phyloP scores from a whole-genome alignment of 1,139 yeast species.

The Pichia sp. region DNA sequence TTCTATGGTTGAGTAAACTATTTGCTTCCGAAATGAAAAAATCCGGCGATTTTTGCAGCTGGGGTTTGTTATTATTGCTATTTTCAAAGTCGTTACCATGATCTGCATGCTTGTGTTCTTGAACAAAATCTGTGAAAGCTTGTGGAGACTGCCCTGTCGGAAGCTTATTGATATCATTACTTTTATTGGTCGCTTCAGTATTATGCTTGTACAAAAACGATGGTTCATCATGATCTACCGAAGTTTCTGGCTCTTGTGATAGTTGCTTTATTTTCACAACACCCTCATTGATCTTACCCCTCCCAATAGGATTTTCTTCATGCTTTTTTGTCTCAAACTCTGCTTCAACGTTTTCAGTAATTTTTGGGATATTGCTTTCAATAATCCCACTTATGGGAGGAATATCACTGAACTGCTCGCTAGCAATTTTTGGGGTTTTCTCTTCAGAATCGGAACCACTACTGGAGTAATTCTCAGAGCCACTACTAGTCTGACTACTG shows the following conservation, averaged over 20 bases:
- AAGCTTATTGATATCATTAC: neutral
- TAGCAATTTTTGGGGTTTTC: neutral
- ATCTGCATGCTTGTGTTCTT: neutral
- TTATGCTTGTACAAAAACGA: neutral
- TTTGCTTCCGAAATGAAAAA: slow-evolving; percentile 11
- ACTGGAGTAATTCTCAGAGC: neutral
- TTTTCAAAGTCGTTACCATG: too few relatives aligned
- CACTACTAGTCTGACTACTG: neutral
- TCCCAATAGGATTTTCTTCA: neutral
- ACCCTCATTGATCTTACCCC: neutral
- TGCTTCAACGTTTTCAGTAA: neutral
- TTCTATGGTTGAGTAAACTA: slow-evolving; percentile 13
- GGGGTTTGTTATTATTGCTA: neutral
- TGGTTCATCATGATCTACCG: neutral
- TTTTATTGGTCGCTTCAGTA: neutral
- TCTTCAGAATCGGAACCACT: neutral
- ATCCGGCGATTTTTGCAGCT: neutral
- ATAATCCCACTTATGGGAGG: neutral
- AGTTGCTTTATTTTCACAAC: neutral
- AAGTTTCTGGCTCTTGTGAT: neutral
- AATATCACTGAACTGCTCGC: neutral
- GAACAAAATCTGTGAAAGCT: neutral
- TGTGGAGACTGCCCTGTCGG: neutral
- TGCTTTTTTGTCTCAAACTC: neutral
- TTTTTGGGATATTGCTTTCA: neutral